These are phyloP conservation scores for Fusarium nurragi DNA, from an alignment of 2,329 filamentous ascomycete species.

Conservation along the genomic window DNA sequence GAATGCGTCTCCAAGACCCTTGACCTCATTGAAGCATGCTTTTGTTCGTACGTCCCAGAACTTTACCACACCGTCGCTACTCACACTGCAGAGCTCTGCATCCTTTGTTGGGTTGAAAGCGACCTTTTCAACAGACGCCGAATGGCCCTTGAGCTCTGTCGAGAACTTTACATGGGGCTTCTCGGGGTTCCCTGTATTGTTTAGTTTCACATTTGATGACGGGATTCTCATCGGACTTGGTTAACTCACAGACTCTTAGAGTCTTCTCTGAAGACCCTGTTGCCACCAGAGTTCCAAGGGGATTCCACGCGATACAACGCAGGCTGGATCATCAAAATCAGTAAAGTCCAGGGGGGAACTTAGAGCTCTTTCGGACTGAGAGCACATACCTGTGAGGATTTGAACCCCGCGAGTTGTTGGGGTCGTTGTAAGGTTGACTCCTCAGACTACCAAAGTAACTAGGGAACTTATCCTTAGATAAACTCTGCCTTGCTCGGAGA, in stretches of 20 bases:
- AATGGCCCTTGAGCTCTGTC: constrained; percentile 77
- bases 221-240: background rate
- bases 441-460: constrained; percentile 73
- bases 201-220: background rate
- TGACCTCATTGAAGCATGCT: constrained; percentile 74
- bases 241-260: constrained; percentile 74
- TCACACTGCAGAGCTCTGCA: constrained; percentile 78
- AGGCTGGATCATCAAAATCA: constrained; percentile 60
- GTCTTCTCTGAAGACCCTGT: constrained; percentile 78
- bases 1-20: constrained; percentile 72
- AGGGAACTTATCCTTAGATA: constrained; percentile 77
- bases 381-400: constrained; percentile 65
- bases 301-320: constrained; percentile 88
- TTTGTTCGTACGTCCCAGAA: constrained; percentile 85
- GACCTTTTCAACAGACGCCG: constrained; percentile 75
- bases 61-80: constrained; percentile 76
- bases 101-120: constrained; percentile 82
- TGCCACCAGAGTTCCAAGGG: constrained; percentile 82
- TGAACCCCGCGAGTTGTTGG: constrained; percentile 61
- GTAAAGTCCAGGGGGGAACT: background rate
- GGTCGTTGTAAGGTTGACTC: constrained; percentile 76
- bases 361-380: background rate
- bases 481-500: constrained; percentile 59
- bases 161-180: constrained; percentile 77
- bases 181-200: constrained; percentile 74